Base-by-base conservation (phyloP, 1,284 basidiomycete genomes). In the Rhodotorula sp. region DNA sequence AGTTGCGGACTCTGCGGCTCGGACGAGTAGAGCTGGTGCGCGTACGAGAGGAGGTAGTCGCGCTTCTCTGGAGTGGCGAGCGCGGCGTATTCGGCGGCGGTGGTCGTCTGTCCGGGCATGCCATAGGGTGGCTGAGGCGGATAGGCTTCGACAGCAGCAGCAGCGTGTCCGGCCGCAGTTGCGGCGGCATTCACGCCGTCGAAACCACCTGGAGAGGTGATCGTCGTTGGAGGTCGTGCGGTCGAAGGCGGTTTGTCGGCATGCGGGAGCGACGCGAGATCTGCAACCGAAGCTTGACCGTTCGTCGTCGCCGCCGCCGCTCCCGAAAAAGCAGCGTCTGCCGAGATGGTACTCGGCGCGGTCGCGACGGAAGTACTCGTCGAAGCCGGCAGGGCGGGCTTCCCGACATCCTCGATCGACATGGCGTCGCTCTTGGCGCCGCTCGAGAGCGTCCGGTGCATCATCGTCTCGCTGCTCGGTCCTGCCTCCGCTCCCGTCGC, bases 1-100 rank as follows among this genome's bases (percentile, higher is more conserved):
- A 83, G 76, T 23, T 80, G 65, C 19, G 47, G 38, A 34, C 43
- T 59, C n/a, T 15, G 43, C 21, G 72, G 57, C 26, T 73, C 64
- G n/a, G 50, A 52, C 45, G 73, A 45, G 63, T 77, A 77, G 14
- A 71, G 62, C 18, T 67, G 56, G 60, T 77, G 76, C n/a, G 75
- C 76, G 64, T 71, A 74, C 15, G 64, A 54, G 54, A 77, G 73
- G 47, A 77, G 58, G 58, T 68, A 68, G 63, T 77, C 74, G 43
- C 76, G 65, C 49, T 74, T 72, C 28, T 68, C 57, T 15, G 71
- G 66, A 16, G 73, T 57, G 2, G 66, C 61, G 48, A 61, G 59
- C 7, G 70, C 64, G 21, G 65, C 60, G 50, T 71, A 66, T 43
- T 74, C 58, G 6, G 60, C 57, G 7, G 68, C 49, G 10, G 60